Percentiles rank a stretch among this genome's conserved stretches.
Evolutionary conservation across 306 rosid species (phyloP).

Genomic region (Glycine latifolia): DNA sequence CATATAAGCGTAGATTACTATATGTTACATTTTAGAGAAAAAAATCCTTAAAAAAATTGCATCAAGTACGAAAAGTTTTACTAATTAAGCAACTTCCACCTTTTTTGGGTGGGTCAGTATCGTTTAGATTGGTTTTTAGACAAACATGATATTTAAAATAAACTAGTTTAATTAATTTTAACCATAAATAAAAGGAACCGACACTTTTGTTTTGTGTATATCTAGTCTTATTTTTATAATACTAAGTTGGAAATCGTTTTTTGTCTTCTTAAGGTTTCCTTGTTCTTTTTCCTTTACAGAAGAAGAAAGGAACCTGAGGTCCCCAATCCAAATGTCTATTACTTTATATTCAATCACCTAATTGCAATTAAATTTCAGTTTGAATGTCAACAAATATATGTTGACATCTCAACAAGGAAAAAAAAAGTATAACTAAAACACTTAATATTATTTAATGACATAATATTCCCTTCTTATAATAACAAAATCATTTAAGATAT

Average conservation of each 20-base stretch:
- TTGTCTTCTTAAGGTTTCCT: slow-evolving; percentile 5
- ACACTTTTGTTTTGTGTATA: slow-evolving; percentile 17
- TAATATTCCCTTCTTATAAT: slow-evolving; percentile 27
- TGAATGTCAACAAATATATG: slow-evolving; percentile 57
- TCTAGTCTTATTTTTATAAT: neutral
- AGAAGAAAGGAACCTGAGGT: slow-evolving; percentile 6
- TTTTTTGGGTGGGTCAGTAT: neutral
- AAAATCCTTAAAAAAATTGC: neutral
- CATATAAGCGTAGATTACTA: neutral
- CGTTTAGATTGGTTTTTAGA: slow-evolving; percentile 34
- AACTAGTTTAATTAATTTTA: neutral
- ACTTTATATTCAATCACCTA: slow-evolving; percentile 41
- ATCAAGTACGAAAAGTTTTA: neutral
- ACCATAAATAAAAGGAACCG: slow-evolving; percentile 38
- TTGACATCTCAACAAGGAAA: slow-evolving; percentile 63
- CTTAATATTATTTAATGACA: slow-evolving; percentile 8
- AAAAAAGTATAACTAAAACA: slow-evolving; percentile 28
- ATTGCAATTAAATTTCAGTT: slow-evolving; percentile 52
- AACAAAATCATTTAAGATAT: slow-evolving; percentile 22
- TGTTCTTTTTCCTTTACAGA: slow-evolving; percentile 8
- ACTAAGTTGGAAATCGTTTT: slow-evolving; percentile 3
- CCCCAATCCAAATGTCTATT: slow-evolving; percentile 22
- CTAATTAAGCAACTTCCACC: neutral
- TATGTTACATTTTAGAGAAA: neutral
- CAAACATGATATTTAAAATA: neutral